Conservation (phyloP, 768 basidiomycete genomes). For the Pleurotus sapidus region DNA sequence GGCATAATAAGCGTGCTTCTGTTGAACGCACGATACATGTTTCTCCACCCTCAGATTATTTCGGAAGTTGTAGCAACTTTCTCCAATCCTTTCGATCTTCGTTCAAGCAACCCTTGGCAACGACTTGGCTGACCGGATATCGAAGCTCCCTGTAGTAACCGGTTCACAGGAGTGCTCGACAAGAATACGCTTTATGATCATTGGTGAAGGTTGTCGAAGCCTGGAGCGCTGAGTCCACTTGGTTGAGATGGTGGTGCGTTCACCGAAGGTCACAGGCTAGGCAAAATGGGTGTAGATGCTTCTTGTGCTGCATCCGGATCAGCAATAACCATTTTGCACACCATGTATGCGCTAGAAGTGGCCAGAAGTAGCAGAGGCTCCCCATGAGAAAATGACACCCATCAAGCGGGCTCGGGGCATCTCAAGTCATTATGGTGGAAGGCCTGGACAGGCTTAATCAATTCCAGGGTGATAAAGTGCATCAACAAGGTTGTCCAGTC, state of each 20-base stretch:
- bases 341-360: background rate
- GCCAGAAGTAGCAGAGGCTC: too few relatives aligned
- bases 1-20: too few relatives aligned
- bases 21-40: too few relatives aligned
- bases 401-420: too few relatives aligned
- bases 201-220: too few relatives aligned
- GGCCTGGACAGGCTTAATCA: background rate
- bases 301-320: background rate
- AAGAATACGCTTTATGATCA: too few relatives aligned
- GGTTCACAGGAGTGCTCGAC: background rate
- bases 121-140: background rate
- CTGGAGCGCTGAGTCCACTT: too few relatives aligned
- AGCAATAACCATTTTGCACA: constrained; percentile 1
- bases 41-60: too few relatives aligned
- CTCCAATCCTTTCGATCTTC: background rate
- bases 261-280: too few relatives aligned
- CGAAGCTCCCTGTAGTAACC: background rate
- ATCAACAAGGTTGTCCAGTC: background rate
- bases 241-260: background rate
- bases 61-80: too few relatives aligned
- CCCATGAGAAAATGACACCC: constrained; percentile 1
- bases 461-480: background rate
- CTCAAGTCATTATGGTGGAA: background rate
- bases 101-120: background rate
- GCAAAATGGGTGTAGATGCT: background rate